These are phyloP conservation scores for Vitis amurensis DNA, from an alignment of 164 flowering plant species.

Conservation along the genomic window DNA sequence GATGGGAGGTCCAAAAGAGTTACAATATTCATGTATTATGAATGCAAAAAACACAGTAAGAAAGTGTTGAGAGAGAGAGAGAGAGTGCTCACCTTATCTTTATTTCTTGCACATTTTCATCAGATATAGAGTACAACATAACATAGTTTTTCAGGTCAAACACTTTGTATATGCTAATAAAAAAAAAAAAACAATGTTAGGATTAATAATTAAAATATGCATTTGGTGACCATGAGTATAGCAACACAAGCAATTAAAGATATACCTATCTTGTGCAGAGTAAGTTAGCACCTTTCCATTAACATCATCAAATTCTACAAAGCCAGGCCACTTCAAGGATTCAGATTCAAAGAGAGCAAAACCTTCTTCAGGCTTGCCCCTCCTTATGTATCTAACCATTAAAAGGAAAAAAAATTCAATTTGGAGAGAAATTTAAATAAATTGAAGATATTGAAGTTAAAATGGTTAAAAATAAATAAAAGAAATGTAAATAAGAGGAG, in stretches of 20 bases:
- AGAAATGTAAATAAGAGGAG: too few species aligned
- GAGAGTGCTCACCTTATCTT: constrained; percentile 70
- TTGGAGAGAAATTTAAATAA: too few species aligned
- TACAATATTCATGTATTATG: too few species aligned
- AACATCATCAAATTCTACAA: constrained; percentile 99
- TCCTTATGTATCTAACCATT: constrained; percentile 62
- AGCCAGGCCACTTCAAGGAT: constrained; percentile 96
- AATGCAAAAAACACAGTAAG: too few species aligned
- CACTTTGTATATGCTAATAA: constrained; percentile 80
- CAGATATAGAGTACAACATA: constrained; percentile 90
- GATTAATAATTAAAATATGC: neutral
- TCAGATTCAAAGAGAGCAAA: constrained; percentile 93
- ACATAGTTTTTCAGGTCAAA: constrained; percentile 92
- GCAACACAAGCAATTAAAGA: neutral
- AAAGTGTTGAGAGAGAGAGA: too few species aligned
- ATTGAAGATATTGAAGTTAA: too few species aligned
- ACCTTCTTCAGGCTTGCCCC: constrained; percentile 89
- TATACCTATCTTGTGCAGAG: constrained; percentile 86
- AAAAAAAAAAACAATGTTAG: constrained; percentile 2
- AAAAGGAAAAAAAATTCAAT: neutral
- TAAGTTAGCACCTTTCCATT: constrained; percentile 96
- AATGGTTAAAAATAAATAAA: too few species aligned
- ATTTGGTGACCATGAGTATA: neutral
- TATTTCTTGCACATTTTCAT: constrained; percentile 90
- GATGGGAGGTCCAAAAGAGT: too few species aligned